These are phyloP conservation scores for Tetragonia tetragonoides DNA, from an alignment of 148 eudicot genomes.

Conservation along the genomic window DNA sequence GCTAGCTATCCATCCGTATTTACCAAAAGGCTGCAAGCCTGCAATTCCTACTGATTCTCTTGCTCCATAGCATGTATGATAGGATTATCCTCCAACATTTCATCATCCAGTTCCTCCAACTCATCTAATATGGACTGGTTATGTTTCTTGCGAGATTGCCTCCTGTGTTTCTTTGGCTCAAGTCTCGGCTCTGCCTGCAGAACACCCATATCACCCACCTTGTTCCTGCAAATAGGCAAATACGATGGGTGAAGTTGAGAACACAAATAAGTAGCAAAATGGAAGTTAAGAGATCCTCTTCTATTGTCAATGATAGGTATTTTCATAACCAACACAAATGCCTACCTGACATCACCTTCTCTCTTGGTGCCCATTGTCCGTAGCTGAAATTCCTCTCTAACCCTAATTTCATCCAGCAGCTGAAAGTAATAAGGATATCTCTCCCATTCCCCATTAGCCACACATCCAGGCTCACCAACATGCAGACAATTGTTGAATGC, in stretches of 20 bases:
- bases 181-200: constrained; percentile 71
- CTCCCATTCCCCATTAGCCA: constrained; percentile 75
- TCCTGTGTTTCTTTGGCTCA: constrained; percentile 77
- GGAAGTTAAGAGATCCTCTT: neutral
- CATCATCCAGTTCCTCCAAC: constrained; percentile 62
- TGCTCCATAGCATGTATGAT: constrained; percentile 46
- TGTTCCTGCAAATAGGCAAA: constrained; percentile 39
- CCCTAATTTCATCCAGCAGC: constrained; percentile 82
- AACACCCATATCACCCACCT: constrained; percentile 68
- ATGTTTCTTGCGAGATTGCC: constrained; percentile 68
- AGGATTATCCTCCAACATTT: constrained; percentile 43
- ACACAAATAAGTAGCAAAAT: neutral
- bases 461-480: constrained; percentile 82
- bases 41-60: constrained; percentile 37
- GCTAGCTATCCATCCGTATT: constrained; percentile 13
- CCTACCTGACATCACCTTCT: constrained; percentile 87
- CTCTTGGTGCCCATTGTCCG: constrained; percentile 92
- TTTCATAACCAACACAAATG: neutral
- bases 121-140: constrained; percentile 70
- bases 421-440: constrained; percentile 83
- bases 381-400: constrained; percentile 82
- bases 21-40: neutral
- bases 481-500: constrained; percentile 85
- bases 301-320: neutral
- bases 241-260: too few species aligned